Conservation (phyloP, 192 early-diverging fungal species). For the Coemansia asiatica region DNA sequence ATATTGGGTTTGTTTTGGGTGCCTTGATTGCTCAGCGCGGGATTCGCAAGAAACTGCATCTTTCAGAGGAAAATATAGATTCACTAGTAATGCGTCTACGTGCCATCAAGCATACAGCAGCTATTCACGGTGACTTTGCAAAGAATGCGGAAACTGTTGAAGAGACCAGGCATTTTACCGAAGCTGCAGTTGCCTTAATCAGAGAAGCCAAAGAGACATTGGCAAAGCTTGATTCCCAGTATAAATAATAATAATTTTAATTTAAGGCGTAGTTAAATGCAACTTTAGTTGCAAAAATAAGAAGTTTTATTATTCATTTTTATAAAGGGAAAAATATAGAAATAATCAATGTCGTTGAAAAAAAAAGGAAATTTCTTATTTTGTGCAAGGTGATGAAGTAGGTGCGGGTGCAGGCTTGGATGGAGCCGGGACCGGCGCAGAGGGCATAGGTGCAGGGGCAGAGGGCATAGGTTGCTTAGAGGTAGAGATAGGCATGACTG, state of each 20-base stretch:
- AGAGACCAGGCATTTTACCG: neutral
- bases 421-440: conserved; percentile 3
- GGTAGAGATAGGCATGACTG: neutral
- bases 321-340: neutral
- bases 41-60: conserved; percentile 16
- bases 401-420: conserved; percentile 12
- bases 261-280: neutral
- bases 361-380: neutral
- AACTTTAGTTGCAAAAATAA: neutral
- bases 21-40: conserved; percentile 27
- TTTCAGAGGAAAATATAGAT: conserved; percentile 22
- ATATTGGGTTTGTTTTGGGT: conserved; percentile 27
- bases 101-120: conserved; percentile 21
- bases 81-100: conserved; percentile 29
- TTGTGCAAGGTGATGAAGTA: conserved; percentile 1
- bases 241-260: neutral
- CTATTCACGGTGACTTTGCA: neutral
- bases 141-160: neutral
- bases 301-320: neutral
- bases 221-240: neutral
- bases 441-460: conserved; percentile 4
- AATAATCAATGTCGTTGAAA: neutral
- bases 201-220: conserved; percentile 9
- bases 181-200: neutral
- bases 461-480: neutral